These are phyloP conservation scores for Tolypocladium tropicale DNA, from an alignment of 2,329 filamentous ascomycete species.

Conservation along the genomic window DNA sequence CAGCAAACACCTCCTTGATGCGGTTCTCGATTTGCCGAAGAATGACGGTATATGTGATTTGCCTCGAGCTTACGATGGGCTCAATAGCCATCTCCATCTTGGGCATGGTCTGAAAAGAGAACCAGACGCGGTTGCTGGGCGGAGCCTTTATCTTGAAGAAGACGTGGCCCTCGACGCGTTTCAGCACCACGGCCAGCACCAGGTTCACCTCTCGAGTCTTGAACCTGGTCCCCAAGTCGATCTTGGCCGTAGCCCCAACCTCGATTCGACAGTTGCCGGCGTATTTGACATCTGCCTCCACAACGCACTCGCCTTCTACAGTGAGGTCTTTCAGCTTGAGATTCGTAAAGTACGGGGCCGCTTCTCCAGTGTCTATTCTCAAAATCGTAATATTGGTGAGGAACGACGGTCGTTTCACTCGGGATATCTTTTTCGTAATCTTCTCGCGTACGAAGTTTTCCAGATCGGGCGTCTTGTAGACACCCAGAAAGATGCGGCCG, in stretches of 20 bases:
- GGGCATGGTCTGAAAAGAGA: conserved; percentile 87
- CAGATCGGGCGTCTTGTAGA: conserved; percentile 77
- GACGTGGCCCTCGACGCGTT: conserved; percentile 75
- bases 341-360: conserved; percentile 82
- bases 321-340: conserved; percentile 80
- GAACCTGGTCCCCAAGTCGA: conserved; percentile 81
- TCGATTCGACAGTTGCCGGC: conserved; percentile 82
- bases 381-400: conserved; percentile 76
- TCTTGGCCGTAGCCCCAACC: conserved; percentile 82
- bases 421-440: conserved; percentile 90
- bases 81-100: conserved; percentile 92
- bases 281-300: conserved; percentile 83
- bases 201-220: conserved; percentile 86
- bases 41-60: conserved; percentile 91
- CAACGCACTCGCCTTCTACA: conserved; percentile 79
- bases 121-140: conserved; percentile 92
- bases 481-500: conserved; percentile 74
- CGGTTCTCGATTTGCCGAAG: conserved; percentile 87
- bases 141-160: conserved; percentile 86
- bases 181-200: conserved; percentile 74
- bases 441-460: conserved; percentile 73
- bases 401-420: conserved; percentile 85
- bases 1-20: conserved; percentile 87
- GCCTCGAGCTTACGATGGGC: conserved; percentile 86
- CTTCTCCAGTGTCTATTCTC: conserved; percentile 75